These are phyloP conservation scores for Podila verticillata DNA, from an alignment of 192 early-diverging fungal species.

Conservation along the genomic window DNA sequence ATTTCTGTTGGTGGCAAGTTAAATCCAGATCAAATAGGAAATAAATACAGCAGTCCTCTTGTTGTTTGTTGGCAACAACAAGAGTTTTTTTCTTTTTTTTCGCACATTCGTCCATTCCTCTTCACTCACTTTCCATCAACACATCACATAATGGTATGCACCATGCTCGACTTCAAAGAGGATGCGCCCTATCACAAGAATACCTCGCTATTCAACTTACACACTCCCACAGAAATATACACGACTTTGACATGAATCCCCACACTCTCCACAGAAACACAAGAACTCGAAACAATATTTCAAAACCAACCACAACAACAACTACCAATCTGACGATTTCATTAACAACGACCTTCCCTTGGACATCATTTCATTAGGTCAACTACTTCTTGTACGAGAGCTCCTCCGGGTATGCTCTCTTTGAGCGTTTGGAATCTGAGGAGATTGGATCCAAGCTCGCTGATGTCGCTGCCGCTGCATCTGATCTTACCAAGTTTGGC, in stretches of 20 bases:
- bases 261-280: not conserved
- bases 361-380: conserved; percentile 34
- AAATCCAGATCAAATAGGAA: not conserved
- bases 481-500: conserved; percentile 90
- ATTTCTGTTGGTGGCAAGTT: not conserved
- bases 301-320: no score
- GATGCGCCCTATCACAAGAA: not conserved
- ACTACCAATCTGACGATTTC: not conserved
- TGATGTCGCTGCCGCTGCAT: conserved; percentile 83
- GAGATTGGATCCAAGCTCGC: conserved; percentile 95
- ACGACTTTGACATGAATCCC: not conserved
- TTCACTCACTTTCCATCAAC: not conserved
- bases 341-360: not conserved
- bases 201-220: no score
- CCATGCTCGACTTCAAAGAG: not conserved
- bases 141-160: conserved; percentile 6
- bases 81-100: conserved; percentile 1
- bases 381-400: conserved; percentile 91
- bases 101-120: not conserved
- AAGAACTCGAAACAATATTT: not conserved
- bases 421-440: conserved; percentile 92
- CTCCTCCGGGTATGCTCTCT: conserved; percentile 96
- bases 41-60: not conserved
- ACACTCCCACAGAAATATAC: not conserved
- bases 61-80: not conserved